These are phyloP conservation scores for Eimeria acervulina DNA, from an alignment of 169 alveolate genomes.

Conservation along the genomic window DNA sequence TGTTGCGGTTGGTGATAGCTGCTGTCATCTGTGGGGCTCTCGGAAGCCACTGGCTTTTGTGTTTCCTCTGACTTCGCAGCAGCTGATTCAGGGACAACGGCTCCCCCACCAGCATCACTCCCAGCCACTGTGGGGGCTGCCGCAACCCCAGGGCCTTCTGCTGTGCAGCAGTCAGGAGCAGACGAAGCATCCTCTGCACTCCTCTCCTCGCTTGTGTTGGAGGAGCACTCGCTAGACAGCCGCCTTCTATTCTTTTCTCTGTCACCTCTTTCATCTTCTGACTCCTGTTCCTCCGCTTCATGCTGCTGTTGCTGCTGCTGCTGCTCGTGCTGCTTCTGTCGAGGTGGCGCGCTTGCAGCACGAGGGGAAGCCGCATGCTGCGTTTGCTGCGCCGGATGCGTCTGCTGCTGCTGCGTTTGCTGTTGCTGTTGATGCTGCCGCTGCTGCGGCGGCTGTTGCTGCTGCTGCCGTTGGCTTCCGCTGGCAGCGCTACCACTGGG, in stretches of 20 bases:
- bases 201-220: neutral
- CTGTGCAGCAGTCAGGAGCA: conserved; percentile 3
- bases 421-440: conserved; percentile 36
- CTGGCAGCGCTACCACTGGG: neutral
- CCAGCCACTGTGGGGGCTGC: neutral
- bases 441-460: conserved; percentile 42
- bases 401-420: neutral
- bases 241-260: neutral
- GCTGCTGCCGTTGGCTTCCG: conserved; percentile 29
- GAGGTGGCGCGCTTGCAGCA: neutral
- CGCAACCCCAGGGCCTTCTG: neutral
- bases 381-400: neutral
- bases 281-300: neutral
- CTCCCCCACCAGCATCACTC: neutral
- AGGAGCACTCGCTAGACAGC: neutral
- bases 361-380: neutral
- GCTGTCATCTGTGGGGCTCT: neutral
- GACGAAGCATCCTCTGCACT: conserved; percentile 2
- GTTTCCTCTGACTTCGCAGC: neutral
- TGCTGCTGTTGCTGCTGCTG: conserved; percentile 25
- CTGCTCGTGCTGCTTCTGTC: neutral
- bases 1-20: neutral
- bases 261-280: neutral
- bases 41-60: neutral
- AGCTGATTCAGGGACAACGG: conserved; percentile 1